Conservation (phyloP, 495 filamentous ascomycete genomes). For the Aspergillus asperescens region DNA sequence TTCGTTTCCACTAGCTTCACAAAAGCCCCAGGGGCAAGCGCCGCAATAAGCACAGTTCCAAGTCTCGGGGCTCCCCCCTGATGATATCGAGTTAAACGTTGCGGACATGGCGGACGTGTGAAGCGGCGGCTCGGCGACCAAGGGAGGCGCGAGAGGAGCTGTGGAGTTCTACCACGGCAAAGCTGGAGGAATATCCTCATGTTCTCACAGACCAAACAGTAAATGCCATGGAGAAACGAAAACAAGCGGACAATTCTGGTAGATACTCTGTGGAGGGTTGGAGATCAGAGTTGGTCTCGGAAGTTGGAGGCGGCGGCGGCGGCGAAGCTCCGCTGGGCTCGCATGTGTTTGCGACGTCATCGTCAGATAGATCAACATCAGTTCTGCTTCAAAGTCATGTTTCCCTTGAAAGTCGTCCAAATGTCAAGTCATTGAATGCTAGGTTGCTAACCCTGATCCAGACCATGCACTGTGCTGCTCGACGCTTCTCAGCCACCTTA, state of each 20-base stretch:
- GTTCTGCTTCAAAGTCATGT: neutral
- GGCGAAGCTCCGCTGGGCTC: neutral
- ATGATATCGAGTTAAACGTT: constrained; percentile 23
- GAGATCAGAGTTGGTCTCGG: neutral
- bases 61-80: constrained; percentile 23
- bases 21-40: constrained; percentile 63
- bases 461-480: too few species aligned
- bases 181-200: constrained; percentile 53
- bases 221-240: constrained; percentile 6
- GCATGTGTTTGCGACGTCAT: constrained; percentile 19
- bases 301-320: too few species aligned
- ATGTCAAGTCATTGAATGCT: too few species aligned
- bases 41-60: constrained; percentile 43
- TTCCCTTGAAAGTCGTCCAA: too few species aligned
- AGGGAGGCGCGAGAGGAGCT: constrained; percentile 14
- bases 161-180: constrained; percentile 40
- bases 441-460: too few species aligned
- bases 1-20: constrained; percentile 64
- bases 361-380: neutral
- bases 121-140: constrained; percentile 10
- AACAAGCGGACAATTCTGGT: neutral
- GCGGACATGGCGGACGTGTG: constrained; percentile 22
- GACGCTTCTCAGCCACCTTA: too few species aligned
- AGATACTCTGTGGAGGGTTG: neutral
- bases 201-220: constrained; percentile 23